Percentiles rank a stretch among this genome's conserved stretches.
These are phyloP conservation scores for Venturia pyrina DNA, from an alignment of 2,329 filamentous ascomycete genomes.

Conservation along the genomic window DNA sequence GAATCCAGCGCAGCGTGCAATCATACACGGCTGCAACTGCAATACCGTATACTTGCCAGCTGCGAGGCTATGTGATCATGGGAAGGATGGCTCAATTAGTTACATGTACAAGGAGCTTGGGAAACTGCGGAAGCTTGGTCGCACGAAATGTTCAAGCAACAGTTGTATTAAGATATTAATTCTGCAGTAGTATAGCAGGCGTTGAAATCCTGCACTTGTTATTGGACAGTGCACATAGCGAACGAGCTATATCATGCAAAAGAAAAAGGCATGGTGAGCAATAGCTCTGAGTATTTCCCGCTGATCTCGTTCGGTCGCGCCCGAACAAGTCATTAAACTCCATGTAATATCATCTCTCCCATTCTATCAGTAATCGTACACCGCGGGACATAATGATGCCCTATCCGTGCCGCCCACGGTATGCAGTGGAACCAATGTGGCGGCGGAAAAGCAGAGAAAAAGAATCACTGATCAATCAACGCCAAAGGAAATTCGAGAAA, in stretches of 20 bases:
- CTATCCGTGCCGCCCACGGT: neutral
- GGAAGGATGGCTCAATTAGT: neutral
- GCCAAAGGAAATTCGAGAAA: neutral
- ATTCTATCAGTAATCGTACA: neutral
- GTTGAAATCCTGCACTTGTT: neutral
- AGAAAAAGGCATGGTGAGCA: neutral
- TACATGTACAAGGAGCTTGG: neutral
- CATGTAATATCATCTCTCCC: neutral
- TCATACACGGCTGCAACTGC: neutral
- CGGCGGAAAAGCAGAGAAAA: neutral
- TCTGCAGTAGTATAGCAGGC: neutral
- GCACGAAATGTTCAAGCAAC: neutral
- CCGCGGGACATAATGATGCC: neutral
- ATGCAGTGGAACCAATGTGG: neutral
- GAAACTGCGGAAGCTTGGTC: too few species aligned
- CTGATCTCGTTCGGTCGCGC: neutral
- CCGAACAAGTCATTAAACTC: neutral
- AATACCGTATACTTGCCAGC: neutral
- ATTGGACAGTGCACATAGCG: neutral
- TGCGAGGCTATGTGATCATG: neutral
- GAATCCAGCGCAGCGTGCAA: too few species aligned
- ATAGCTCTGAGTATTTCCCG: constrained; percentile 1
- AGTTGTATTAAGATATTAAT: neutral
- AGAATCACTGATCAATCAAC: neutral
- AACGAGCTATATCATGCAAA: neutral